A percentile compares a stretch with the other conserved stretches of the same genome.
Evolutionary conservation across 306 rosid species (phyloP).

Genomic region (Sechiopsis laciniata): DNA sequence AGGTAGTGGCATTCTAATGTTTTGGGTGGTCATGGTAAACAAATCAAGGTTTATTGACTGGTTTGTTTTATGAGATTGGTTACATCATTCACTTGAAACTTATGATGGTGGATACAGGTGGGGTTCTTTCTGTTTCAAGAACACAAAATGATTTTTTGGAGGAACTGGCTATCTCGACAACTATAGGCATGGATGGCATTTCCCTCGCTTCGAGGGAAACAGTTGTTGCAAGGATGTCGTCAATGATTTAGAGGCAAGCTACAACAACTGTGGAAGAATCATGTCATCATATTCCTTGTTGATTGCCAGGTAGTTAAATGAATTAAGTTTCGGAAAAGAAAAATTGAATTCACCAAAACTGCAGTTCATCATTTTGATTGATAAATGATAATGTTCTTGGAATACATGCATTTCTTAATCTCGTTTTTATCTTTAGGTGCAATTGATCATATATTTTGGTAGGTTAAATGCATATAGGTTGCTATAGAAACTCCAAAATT

Average conservation of each 20-base stretch:
- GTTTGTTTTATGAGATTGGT: too few relatives aligned
- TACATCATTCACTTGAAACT: too few relatives aligned
- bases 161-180: slow-evolving; percentile 74
- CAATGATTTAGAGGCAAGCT: slow-evolving; percentile 95
- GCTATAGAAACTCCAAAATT: too few relatives aligned
- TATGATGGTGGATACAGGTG: slow-evolving; percentile 95
- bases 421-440: too few relatives aligned
- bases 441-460: too few relatives aligned
- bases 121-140: slow-evolving; percentile 77
- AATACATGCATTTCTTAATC: too few relatives aligned
- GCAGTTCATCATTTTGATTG: background rate
- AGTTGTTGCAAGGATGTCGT: slow-evolving; percentile 89
- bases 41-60: too few relatives aligned
- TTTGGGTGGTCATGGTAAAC: too few relatives aligned
- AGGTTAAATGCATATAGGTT: too few relatives aligned
- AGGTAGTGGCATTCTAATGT: too few relatives aligned
- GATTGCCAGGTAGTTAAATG: slow-evolving; percentile 62
- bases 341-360: background rate
- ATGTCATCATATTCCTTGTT: slow-evolving; percentile 64
- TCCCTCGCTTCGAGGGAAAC: slow-evolving; percentile 84
- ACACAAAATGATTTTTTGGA: slow-evolving; percentile 71
- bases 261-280: slow-evolving; percentile 84
- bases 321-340: background rate
- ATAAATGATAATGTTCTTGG: background rate
- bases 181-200: slow-evolving; percentile 96